Conservation (phyloP, 345 rosid genomes). For the Citrus cavaleriei region DNA sequence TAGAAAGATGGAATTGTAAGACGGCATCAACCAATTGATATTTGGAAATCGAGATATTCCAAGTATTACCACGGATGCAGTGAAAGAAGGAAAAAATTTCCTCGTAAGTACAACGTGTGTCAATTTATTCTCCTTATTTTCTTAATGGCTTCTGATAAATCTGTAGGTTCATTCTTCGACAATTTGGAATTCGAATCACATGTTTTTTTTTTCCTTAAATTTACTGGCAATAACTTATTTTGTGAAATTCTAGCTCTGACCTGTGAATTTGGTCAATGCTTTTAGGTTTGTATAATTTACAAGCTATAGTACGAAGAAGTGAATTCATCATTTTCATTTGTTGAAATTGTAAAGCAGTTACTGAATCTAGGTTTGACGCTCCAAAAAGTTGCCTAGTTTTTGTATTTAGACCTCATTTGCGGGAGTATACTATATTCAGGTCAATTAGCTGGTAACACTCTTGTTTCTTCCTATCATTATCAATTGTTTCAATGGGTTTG, state of each 20-base stretch:
- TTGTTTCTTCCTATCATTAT: neutral
- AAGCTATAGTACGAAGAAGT: neutral
- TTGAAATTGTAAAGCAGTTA: neutral
- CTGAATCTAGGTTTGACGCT: neutral
- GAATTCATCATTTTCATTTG: neutral
- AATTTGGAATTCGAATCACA: too few species aligned
- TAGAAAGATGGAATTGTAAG: conserved; percentile 43
- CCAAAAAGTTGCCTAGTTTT: neutral
- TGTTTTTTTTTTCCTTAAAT: too few species aligned
- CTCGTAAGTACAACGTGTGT: conserved; percentile 44
- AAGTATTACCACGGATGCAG: conserved; percentile 78
- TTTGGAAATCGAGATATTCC: conserved; percentile 80
- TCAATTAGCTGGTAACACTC: neutral
- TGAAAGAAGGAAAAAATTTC: conserved; percentile 59
- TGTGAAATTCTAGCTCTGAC: too few species aligned
- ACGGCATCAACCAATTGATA: conserved; percentile 59
- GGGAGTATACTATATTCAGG: neutral
- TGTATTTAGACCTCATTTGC: neutral
- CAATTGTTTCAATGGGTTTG: neutral
- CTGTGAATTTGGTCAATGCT: too few species aligned
- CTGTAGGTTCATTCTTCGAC: too few species aligned
- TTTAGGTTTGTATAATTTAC: too few species aligned
- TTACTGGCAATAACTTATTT: too few species aligned
- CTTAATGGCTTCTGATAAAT: too few species aligned
- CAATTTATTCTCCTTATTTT: neutral